Evolutionary conservation across 306 rosid genomes (phyloP).

Genomic region (Cicer pinnatifidum): DNA sequence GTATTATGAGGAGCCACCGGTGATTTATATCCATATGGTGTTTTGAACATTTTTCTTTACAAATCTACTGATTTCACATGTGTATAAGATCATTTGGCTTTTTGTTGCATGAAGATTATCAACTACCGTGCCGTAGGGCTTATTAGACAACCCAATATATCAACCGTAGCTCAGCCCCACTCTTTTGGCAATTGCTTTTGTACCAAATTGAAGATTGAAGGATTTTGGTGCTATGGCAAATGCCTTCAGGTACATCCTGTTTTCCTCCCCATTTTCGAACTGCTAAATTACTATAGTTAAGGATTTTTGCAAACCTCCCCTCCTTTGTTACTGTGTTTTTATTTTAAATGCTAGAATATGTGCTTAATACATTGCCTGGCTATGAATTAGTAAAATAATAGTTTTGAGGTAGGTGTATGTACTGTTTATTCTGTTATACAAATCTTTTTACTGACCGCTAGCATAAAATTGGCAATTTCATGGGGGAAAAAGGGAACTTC

Average conservation of each 20-base stretch:
- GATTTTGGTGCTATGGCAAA: slow-evolving; percentile 18
- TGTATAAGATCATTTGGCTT: slow-evolving; percentile 30
- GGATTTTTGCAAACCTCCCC: neutral
- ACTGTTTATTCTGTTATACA: slow-evolving; percentile 26
- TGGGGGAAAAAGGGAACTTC: neutral
- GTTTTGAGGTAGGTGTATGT: slow-evolving; percentile 32
- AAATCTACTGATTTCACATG: slow-evolving; percentile 27
- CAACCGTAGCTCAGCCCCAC: slow-evolving; percentile 24
- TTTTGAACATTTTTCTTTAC: slow-evolving; percentile 30
- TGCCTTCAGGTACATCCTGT: slow-evolving; percentile 41
- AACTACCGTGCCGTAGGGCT: slow-evolving; percentile 7
- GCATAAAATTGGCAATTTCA: neutral
- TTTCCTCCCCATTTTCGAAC: neutral
- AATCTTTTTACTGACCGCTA: neutral
- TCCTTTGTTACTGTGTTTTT: slow-evolving; percentile 1
- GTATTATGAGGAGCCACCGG: slow-evolving; percentile 50
- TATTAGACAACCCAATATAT: slow-evolving; percentile 28
- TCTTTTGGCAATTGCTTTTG: slow-evolving; percentile 1
- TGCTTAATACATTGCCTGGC: slow-evolving; percentile 27
- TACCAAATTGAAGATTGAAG: slow-evolving; percentile 11
- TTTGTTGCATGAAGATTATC: slow-evolving; percentile 38
- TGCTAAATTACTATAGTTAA: neutral
- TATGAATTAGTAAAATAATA: neutral
- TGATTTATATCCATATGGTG: slow-evolving; percentile 37
- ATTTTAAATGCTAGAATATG: neutral